These are phyloP conservation scores for Boeremia exigua DNA, from an alignment of 2,329 filamentous ascomycete genomes.

Conservation along the genomic window DNA sequence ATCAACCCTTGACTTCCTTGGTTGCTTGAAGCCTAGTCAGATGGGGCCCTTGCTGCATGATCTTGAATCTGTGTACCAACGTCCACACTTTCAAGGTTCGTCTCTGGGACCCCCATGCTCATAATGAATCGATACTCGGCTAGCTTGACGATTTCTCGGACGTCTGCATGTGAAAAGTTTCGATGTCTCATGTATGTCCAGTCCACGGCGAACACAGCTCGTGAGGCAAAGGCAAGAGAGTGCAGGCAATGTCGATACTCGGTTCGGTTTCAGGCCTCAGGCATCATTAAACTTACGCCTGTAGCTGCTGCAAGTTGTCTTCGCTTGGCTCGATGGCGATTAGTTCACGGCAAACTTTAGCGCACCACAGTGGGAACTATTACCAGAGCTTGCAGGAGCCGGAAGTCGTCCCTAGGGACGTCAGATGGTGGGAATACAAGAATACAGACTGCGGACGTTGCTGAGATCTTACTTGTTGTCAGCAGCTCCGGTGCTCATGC, in stretches of 20 bases:
- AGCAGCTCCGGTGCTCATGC: conserved; percentile 39
- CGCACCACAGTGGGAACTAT: conserved; percentile 44
- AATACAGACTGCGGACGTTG: conserved; percentile 32
- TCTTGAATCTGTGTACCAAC: background rate
- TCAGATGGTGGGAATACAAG: conserved; percentile 44
- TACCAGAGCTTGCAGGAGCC: conserved; percentile 40
- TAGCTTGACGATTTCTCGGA: background rate
- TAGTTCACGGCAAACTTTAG: conserved; percentile 41
- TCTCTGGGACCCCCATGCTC: background rate
- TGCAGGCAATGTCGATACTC: conserved; percentile 14
- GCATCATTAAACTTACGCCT: conserved; percentile 28
- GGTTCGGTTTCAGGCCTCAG: conserved; percentile 24
- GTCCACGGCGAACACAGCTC: background rate
- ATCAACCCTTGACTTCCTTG: background rate
- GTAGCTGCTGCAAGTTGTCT: conserved; percentile 31
- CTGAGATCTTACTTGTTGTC: conserved; percentile 40
- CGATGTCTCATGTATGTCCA: background rate
- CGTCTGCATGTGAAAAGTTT: background rate
- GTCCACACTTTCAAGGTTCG: background rate
- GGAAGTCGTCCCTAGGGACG: conserved; percentile 39
- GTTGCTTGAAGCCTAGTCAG: background rate
- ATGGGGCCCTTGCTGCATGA: background rate
- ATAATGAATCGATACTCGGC: background rate
- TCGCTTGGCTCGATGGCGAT: conserved; percentile 39
- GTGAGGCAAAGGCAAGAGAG: background rate